Evolutionary conservation across 495 filamentous ascomycete species (phyloP).

Genomic region (Immersiella caudata): DNA sequence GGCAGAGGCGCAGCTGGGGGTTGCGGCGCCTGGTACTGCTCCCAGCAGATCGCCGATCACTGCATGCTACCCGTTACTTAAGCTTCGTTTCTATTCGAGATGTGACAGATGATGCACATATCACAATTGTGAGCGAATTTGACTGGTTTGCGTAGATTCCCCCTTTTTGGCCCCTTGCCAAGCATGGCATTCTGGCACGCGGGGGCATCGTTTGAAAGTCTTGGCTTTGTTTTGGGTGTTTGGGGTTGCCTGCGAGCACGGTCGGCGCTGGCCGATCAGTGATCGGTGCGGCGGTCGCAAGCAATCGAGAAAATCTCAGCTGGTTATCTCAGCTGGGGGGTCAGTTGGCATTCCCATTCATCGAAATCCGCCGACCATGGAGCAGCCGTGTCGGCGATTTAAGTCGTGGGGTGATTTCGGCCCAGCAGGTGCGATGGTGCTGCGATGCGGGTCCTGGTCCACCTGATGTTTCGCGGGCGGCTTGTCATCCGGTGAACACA

Average conservation of each 20-base stretch:
- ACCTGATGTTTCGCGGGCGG: background rate
- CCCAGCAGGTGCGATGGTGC: background rate
- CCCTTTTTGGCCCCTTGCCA: background rate
- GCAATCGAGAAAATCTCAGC: background rate
- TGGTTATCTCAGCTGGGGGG: background rate
- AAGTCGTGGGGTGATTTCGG: background rate
- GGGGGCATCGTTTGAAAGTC: background rate
- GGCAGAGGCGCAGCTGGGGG: background rate
- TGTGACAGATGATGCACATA: conserved; percentile 1
- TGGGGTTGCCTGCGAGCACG: background rate
- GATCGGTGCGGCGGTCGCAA: background rate
- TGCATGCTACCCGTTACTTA: background rate
- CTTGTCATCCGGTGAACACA: background rate
- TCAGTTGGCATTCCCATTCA: background rate
- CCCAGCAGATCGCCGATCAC: background rate
- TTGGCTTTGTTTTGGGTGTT: background rate
- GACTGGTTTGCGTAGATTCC: background rate
- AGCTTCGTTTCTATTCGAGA: background rate
- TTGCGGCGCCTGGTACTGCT: background rate
- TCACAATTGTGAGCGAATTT: background rate
- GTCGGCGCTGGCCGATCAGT: background rate
- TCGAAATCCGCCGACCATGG: background rate
- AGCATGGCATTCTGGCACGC: background rate
- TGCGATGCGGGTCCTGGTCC: background rate
- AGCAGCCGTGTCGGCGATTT: background rate